Evolutionary conservation across 2,329 filamentous ascomycete genomes (phyloP).

Genomic region (Penicillium sp.): DNA sequence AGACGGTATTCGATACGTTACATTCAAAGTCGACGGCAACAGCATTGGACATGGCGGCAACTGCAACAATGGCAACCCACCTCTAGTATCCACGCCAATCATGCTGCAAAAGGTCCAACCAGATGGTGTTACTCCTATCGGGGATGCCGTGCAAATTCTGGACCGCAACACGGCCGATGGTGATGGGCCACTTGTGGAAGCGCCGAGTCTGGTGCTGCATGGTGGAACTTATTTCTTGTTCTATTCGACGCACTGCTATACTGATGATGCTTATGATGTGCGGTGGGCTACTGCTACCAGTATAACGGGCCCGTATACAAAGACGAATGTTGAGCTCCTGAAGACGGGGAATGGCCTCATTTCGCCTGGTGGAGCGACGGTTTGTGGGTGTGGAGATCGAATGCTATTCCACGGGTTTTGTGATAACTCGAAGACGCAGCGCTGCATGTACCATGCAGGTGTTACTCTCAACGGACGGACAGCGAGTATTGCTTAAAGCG

Average conservation of each 20-base stretch:
- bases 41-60: conserved; percentile 48
- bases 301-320: conserved; percentile 40
- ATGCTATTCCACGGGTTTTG: conserved; percentile 37
- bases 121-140: conserved; percentile 55
- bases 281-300: conserved; percentile 54
- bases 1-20: conserved; percentile 56
- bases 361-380: conserved; percentile 34
- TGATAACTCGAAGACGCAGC: conserved; percentile 12
- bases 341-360: conserved; percentile 31
- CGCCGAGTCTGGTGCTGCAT: conserved; percentile 53
- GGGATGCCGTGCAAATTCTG: conserved; percentile 55
- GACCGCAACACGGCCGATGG: conserved; percentile 57
- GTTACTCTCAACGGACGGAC: conserved; percentile 20
- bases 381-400: conserved; percentile 30
- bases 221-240: conserved; percentile 58
- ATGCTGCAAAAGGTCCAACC: conserved; percentile 40
- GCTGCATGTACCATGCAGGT: conserved; percentile 34
- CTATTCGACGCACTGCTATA: conserved; percentile 62
- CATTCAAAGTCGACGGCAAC: conserved; percentile 68
- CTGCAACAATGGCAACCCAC: conserved; percentile 47
- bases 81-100: conserved; percentile 38
- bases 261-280: conserved; percentile 56
- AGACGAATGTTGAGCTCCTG: conserved; percentile 34
- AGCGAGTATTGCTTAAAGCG: conserved; percentile 15
- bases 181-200: conserved; percentile 63